phyloP scores from a whole-genome alignment of 129 eudicot species.

The Ambrosia trifida region DNA sequence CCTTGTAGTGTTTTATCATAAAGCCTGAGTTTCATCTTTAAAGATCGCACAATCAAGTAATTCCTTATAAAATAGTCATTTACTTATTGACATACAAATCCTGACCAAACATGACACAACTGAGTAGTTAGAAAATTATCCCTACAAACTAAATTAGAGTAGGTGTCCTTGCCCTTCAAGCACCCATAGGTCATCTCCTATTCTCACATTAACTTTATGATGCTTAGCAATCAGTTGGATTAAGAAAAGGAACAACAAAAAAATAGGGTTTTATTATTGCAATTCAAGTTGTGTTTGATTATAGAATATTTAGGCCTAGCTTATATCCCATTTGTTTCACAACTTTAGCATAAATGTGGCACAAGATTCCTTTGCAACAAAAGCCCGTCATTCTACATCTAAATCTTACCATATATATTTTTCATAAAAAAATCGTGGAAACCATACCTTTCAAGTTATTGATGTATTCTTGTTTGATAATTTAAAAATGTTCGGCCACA shows the following conservation, averaged over 20 bases:
- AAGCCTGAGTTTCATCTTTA: too few relatives aligned
- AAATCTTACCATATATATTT: slow-evolving; percentile 26
- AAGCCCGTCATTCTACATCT: slow-evolving; percentile 38
- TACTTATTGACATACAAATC: too few relatives aligned
- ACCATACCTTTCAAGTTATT: slow-evolving; percentile 19
- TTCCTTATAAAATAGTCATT: too few relatives aligned
- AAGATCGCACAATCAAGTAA: too few relatives aligned
- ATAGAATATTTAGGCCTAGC: slow-evolving; percentile 29
- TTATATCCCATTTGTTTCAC: slow-evolving; percentile 31
- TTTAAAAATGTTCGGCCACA: slow-evolving; percentile 13
- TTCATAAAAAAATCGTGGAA: slow-evolving; percentile 2
- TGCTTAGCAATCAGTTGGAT: slow-evolving; percentile 5
- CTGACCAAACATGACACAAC: too few relatives aligned
- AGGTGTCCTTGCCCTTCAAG: background rate
- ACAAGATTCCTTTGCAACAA: slow-evolving; percentile 47
- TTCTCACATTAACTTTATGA: background rate
- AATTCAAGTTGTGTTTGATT: slow-evolving; percentile 23
- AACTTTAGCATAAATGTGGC: slow-evolving; percentile 35
- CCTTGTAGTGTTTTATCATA: too few relatives aligned
- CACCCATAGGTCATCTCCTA: background rate
- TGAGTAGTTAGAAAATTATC: too few relatives aligned
- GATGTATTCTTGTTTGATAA: background rate
- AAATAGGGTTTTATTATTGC: background rate
- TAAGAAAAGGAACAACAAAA: slow-evolving; percentile 3
- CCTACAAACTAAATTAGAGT: too few relatives aligned